These are phyloP conservation scores for Pseudozyma sp. DNA, from an alignment of 1,284 basidiomycete genomes.

Conservation along the genomic window DNA sequence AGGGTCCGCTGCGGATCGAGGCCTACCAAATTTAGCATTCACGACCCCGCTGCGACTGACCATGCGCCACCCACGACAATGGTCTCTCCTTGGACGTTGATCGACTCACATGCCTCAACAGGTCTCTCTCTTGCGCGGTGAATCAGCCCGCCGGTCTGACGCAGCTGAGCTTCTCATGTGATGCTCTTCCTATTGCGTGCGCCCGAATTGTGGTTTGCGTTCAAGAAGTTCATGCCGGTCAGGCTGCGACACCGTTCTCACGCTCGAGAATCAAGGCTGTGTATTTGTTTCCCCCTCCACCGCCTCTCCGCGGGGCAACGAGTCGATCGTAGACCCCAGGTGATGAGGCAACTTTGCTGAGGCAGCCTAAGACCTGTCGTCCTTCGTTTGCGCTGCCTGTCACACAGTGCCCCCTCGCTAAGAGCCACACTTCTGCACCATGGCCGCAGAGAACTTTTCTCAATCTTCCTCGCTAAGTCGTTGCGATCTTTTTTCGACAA, in stretches of 20 bases:
- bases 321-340: no score
- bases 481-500: not conserved
- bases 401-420: slow-evolving; percentile 1
- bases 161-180: no score
- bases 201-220: not conserved
- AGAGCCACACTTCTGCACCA: not conserved
- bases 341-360: slow-evolving; percentile 2
- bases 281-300: not conserved
- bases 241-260: not conserved
- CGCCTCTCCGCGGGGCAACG: no score
- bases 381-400: not conserved
- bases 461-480: slow-evolving; percentile 7
- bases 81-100: no score
- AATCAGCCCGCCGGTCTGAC: not conserved
- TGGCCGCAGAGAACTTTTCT: slow-evolving; percentile 8
- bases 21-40: no score
- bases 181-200: no score
- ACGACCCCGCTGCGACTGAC: not conserved
- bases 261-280: not conserved
- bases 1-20: no score
- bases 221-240: slow-evolving; percentile 3
- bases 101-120: slow-evolving; percentile 1
- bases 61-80: not conserved
- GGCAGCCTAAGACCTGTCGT: slow-evolving; percentile 13
- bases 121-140: not conserved